Base-by-base conservation (phyloP, 768 basidiomycete species). In the Hypholoma sublateritium region DNA sequence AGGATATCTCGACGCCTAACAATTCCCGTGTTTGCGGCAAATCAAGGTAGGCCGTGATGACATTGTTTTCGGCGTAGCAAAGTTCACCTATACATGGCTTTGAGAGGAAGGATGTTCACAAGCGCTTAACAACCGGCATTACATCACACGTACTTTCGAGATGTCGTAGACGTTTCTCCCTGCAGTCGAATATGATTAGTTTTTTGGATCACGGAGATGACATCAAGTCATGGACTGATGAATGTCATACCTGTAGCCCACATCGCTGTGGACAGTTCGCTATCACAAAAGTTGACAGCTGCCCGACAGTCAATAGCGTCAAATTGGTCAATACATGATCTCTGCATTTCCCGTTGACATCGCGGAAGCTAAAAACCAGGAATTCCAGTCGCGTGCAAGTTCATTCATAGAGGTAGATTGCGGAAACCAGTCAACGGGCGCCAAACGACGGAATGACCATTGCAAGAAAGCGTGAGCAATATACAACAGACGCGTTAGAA, bases 291-390 rank as follows among this genome's bases (percentile, higher is more conserved):
- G 9, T 60, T 69, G 49, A 83, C 75, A 2, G 90, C 87, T 12
- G 85, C 86, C n/a, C 70, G 72, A 63, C 91, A 93, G 57, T 81
- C 76, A 36, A 88, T 83, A 19, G 75, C 69, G 67, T 94, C 89
- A 60, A 86, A 86, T 14, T 72, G 73, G 54, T 90, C 80, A 28
- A 91, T 76, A 59, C 91, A 93, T 44, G 74, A 74, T 42, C 76
- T 68, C n/a, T 77, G 70, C 67, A 88, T 77, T 36, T 77, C 77
- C 58, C 76, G 77, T 61, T 84, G 72, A 68, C 91, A 94, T 46
- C 85, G 82, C 19, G 88, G 85, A 19, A 91, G 75, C 86, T 88
- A 61, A 43, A 50, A 53, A 16, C 28, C 19, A 46, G 12, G 7
- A 28, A 34, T 32, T 13, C 19, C 4, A 12, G 34, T 44, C 19